phyloP scores from a whole-genome alignment of 1,284 basidiomycete genomes.

The Austroboletus novae-zelandiae region DNA sequence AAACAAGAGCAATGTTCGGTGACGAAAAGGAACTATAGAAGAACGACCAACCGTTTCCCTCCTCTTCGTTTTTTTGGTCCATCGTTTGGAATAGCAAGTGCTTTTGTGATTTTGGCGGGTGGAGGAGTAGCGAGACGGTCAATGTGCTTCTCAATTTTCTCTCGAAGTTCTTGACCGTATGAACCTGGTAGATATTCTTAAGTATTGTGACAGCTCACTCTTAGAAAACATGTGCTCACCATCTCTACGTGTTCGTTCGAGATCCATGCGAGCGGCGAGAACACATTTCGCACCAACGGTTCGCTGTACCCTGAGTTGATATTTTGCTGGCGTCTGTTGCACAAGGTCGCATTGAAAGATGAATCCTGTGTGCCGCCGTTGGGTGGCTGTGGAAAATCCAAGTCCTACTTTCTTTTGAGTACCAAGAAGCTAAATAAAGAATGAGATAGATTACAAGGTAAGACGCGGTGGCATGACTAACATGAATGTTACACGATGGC shows the following conservation, averaged over 20 bases:
- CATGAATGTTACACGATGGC: slow-evolving; percentile 95
- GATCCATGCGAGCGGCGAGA: slow-evolving; percentile 90
- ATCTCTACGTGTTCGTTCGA: slow-evolving; percentile 74
- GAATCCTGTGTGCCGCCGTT: slow-evolving; percentile 94
- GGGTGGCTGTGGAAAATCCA: slow-evolving; percentile 78
- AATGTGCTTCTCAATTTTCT: slow-evolving; percentile 89
- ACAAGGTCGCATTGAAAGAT: slow-evolving; percentile 93
- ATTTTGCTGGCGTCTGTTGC: slow-evolving; percentile 84
- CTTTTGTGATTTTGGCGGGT: slow-evolving; percentile 91
- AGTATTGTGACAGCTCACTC: not conserved
- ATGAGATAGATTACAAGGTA: not conserved
- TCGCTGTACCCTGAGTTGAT: slow-evolving; percentile 88
- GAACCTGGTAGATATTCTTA: slow-evolving; percentile 44
- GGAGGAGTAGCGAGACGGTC: slow-evolving; percentile 93
- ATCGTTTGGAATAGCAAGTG: slow-evolving; percentile 94
- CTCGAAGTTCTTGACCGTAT: slow-evolving; percentile 79
- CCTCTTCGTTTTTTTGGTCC: slow-evolving; percentile 94
- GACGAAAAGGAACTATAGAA: not conserved
- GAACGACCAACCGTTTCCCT: slow-evolving; percentile 73
- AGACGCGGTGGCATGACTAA: slow-evolving; percentile 38
- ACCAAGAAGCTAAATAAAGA: slow-evolving; percentile 72
- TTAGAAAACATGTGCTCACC: slow-evolving; percentile 44
- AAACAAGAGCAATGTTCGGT: slow-evolving; percentile 1
- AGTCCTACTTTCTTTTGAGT: slow-evolving; percentile 89
- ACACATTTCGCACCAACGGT: slow-evolving; percentile 92